Percentiles rank a stretch among this genome's conserved stretches.
These are phyloP conservation scores for Neonectria ditissima DNA, from an alignment of 2,329 filamentous ascomycete species.

Conservation along the genomic window DNA sequence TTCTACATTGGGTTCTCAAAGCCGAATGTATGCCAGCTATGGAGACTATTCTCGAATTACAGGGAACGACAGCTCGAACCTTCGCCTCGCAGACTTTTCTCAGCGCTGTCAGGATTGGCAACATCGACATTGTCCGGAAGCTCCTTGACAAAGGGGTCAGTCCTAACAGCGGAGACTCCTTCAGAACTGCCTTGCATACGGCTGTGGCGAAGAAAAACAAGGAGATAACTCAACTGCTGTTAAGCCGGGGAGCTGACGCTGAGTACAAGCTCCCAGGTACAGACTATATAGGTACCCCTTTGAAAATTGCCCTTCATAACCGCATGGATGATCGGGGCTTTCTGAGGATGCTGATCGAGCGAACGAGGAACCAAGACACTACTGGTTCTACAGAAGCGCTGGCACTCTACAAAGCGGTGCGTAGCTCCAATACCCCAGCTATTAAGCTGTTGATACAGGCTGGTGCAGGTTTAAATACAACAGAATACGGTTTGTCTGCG, in stretches of 20 bases:
- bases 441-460: too few species aligned
- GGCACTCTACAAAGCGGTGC: too few species aligned
- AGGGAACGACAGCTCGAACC: not conserved
- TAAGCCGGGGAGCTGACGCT: not conserved
- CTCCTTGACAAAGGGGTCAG: not conserved
- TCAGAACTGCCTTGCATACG: not conserved
- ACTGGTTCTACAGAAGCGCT: too few species aligned
- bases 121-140: not conserved
- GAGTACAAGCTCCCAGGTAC: too few species aligned
- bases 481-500: too few species aligned
- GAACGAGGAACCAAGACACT: too few species aligned
- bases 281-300: too few species aligned
- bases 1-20: not conserved
- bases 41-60: not conserved
- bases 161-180: not conserved
- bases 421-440: too few species aligned
- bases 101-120: not conserved
- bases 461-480: too few species aligned
- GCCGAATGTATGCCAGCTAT: not conserved
- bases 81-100: not conserved
- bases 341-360: too few species aligned
- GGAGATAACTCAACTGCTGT: not conserved
- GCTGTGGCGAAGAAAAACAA: not conserved
- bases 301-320: rapidly evolving
- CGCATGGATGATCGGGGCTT: too few species aligned